Evolutionary conservation across 1,284 basidiomycete species (phyloP), one percentile per base, ranked within the genome.

Genomic region (Sporisorium scitamineum): DNA sequence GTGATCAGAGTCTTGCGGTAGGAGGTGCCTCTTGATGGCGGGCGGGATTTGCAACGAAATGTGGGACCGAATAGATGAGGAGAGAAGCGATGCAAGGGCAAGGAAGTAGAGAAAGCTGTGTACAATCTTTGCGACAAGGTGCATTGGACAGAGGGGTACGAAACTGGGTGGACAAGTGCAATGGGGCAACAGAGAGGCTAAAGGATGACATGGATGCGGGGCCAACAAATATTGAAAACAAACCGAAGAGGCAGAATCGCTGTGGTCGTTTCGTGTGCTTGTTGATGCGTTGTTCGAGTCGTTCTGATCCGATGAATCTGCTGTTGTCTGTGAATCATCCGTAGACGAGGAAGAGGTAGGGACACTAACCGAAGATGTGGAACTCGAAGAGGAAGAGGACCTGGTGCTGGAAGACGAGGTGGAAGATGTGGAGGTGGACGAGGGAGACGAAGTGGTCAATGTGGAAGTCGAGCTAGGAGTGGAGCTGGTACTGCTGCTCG

Each of bases 331-430:
- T 45, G 54, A 24, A 16, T 55, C n/a, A 13, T 32, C 29, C 5
- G 18, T 29, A 20, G 29, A 32, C 26, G n/a, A 24, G n/a, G 52
- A 29, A 55, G 70, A 70, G 47, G 53, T 39, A 27, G 72, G 61
- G 64, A 52, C 54, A 61, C 72, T 69, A 56, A 64, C 61, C 57
- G 62, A 60, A 56, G 60, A 57, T 5, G 63, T 26, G 37, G 55
- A 58, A 42, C 56, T 69, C 18, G 53, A 62, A 18, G 57, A 64
- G 22, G 68, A 62, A 9, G 69, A 47, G 29, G 71, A 58, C 9
- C 59, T 53, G 26, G 66, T 66, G 45, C 65, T 61, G 7, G 69
- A 61, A 8, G 69, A 50, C 2, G 62, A 61, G 31, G 71, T 37
- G 16, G 72, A 58, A 10, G 73, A 59, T 24, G 63, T 54, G 2